Base-by-base conservation (phyloP, 2,329 filamentous ascomycete species). In the Lachnellula willkommii region DNA sequence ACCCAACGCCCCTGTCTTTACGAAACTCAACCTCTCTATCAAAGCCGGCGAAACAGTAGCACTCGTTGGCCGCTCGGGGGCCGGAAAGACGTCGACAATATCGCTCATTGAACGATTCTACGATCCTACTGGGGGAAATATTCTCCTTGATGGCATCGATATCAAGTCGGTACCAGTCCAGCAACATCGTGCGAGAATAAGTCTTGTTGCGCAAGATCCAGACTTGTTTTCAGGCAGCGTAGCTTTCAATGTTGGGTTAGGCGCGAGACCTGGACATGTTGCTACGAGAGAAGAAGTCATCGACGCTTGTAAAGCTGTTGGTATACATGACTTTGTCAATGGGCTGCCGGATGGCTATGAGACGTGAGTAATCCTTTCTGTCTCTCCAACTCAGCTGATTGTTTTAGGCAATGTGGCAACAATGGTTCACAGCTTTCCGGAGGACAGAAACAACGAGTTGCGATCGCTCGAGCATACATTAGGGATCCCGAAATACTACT, bases 381-480 rank as follows among this genome's bases (percentile, higher is more conserved):
- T 20, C 26, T n/a, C 6, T 26, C 5, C 6, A 52, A 6, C 17
- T 26, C 12, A n/a, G 6, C 39, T 54, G 20, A 54, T 46, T 12
- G 9, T 17, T 9, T 12, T 28, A 63, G 57, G 0, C 79, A 81
- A 63, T 76, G 85, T 26, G 80, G 91, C 6, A 85, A 88, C n/a
- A 85, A 88, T 59, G 88, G 87, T 2, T 85, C 87, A 0, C 79
- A 85, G 22, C 72, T 95, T 2, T 91, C 87, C 0, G 90, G 89
- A 1, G 90, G 90, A 0, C 90, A 95, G 69, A 82, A 85, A 15
- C 90, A 95, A 70, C 80, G 89, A 1, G 72, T 95, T 14, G 84
- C 85, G 0, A 92, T 95, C 66, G 89, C 90, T 0, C 79, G 90
- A 24, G 89, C 89, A 0, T 75, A 93, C 2, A 79, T 91, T 2